Evolutionary conservation across 148 eudicot species (phyloP).

Genomic region (Silene conica): DNA sequence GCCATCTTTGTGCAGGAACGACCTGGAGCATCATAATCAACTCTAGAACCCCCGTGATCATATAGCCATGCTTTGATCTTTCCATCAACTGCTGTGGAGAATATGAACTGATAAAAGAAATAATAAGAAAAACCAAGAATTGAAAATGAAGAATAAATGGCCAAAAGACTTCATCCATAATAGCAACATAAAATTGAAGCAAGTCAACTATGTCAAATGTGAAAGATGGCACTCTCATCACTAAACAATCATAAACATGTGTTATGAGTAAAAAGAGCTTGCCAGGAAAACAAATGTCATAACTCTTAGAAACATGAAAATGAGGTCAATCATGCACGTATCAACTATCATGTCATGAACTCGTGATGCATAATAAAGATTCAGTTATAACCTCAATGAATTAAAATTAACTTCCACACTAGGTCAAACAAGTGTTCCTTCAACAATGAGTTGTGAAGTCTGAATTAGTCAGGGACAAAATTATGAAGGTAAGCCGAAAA

Average conservation of each 20-base stretch:
- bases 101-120: slow-evolving; percentile 52
- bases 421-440: slow-evolving; percentile 3
- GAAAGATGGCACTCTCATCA: not conserved
- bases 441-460: slow-evolving; percentile 12
- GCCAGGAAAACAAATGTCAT: not conserved
- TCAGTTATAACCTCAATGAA: too few species aligned
- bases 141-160: not conserved
- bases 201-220: not conserved
- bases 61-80: slow-evolving; percentile 91
- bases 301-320: not conserved
- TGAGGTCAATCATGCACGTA: too few species aligned
- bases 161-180: not conserved
- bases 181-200: slow-evolving; percentile 5
- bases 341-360: too few species aligned
- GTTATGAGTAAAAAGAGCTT: not conserved
- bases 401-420: too few species aligned
- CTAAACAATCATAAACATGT: not conserved
- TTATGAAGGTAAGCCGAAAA: slow-evolving; percentile 10
- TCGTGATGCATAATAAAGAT: too few species aligned
- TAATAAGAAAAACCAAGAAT: not conserved
- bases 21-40: slow-evolving; percentile 87
- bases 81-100: slow-evolving; percentile 86
- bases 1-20: slow-evolving; percentile 85
- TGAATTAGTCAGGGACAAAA: not conserved
- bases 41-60: slow-evolving; percentile 77